Conservation (phyloP, 2,329 filamentous ascomycete genomes). For the Arthrocladium fulminans region DNA sequence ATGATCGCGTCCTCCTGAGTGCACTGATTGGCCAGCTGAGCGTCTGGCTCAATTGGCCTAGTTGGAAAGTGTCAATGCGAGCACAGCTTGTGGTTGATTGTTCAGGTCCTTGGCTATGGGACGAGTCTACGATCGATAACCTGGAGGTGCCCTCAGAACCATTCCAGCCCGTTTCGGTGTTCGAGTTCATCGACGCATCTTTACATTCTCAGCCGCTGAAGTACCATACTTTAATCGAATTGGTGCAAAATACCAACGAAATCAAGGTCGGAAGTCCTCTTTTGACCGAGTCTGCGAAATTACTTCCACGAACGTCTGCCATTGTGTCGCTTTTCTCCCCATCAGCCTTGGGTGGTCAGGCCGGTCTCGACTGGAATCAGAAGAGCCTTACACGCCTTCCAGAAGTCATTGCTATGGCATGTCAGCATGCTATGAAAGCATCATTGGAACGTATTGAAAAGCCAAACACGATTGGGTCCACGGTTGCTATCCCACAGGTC, state of each 20-base stretch:
- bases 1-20: conserved; percentile 48
- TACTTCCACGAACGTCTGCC: background rate
- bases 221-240: conserved; percentile 7
- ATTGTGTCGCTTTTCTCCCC: background rate
- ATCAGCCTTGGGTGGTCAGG: conserved; percentile 19
- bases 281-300: background rate
- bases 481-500: background rate
- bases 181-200: conserved; percentile 42
- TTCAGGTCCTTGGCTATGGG: conserved; percentile 47
- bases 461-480: conserved; percentile 48
- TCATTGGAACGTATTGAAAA: conserved; percentile 42
- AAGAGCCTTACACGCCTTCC: background rate
- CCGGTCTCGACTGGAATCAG: background rate
- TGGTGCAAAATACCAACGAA: conserved; percentile 1
- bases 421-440: conserved; percentile 65
- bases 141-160: conserved; percentile 41
- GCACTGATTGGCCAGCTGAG: conserved; percentile 72
- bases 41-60: conserved; percentile 67
- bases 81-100: conserved; percentile 55
- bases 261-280: background rate
- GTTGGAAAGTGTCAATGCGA: conserved; percentile 47
- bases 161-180: conserved; percentile 51
- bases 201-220: conserved; percentile 1
- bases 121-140: conserved; percentile 40
- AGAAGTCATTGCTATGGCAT: conserved; percentile 65